A percentile compares a stretch with the other conserved stretches of the same genome.
phyloP scores from a whole-genome alignment of 805 yeast genomes.

The Lachancea thermotolerans region DNA sequence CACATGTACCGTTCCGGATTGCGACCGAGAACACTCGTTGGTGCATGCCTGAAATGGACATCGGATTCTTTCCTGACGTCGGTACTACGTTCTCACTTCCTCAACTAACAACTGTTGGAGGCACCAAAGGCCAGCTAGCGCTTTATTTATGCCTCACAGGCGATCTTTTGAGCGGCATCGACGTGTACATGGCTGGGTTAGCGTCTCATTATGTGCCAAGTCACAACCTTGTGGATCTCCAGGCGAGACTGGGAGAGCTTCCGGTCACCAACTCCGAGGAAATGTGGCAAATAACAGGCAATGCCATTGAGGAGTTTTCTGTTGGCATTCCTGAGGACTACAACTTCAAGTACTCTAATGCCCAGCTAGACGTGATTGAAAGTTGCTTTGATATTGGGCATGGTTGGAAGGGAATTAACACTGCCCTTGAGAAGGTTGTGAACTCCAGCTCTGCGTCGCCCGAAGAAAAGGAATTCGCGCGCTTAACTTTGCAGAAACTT shows the following conservation, averaged over 20 bases:
- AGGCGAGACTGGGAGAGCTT: slow-evolving; percentile 58
- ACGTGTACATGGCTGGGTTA: slow-evolving; percentile 74
- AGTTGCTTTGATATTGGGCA: slow-evolving; percentile 47
- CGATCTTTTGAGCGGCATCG: slow-evolving; percentile 66
- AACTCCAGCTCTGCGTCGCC: slow-evolving; percentile 42
- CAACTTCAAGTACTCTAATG: slow-evolving; percentile 49
- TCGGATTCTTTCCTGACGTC: slow-evolving; percentile 94
- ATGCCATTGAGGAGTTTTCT: slow-evolving; percentile 71
- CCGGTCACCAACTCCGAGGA: slow-evolving; percentile 32
- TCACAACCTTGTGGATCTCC: slow-evolving; percentile 53
- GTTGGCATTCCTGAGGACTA: slow-evolving; percentile 59
- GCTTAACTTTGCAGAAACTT: slow-evolving; percentile 47
- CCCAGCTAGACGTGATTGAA: slow-evolving; percentile 60
- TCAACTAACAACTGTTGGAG: slow-evolving; percentile 40
- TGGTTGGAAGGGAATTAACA: slow-evolving; percentile 46
- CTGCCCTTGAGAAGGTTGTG: slow-evolving; percentile 44
- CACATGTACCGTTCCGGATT: slow-evolving; percentile 86
- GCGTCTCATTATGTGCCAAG: slow-evolving; percentile 87
- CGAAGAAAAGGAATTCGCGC: slow-evolving; percentile 63
- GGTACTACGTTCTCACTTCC: slow-evolving; percentile 90
- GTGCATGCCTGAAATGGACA: slow-evolving; percentile 98
- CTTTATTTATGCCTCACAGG: slow-evolving; percentile 85
- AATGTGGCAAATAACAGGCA: slow-evolving; percentile 46
- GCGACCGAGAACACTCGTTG: slow-evolving; percentile 87
- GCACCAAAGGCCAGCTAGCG: slow-evolving; percentile 67